Base-by-base conservation (phyloP, 1,139 yeast species). In the Wickerhamiella infanticola region DNA sequence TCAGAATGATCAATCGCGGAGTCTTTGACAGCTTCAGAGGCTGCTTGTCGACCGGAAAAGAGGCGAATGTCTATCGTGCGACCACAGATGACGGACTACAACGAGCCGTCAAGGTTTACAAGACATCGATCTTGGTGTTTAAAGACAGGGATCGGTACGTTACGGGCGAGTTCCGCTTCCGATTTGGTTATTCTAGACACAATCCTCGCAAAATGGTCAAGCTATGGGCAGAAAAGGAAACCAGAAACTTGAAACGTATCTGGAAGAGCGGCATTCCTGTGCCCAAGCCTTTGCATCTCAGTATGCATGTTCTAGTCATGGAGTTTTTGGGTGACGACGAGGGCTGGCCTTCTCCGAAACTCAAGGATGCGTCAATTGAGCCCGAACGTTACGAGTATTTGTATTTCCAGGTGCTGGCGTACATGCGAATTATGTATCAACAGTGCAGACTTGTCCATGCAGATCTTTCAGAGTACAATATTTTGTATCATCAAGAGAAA, bases 211-310 rank as follows among this genome's bases (percentile, higher is more conserved):
- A 88, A 60, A 90, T 93, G 97, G 95, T 93, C 50, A 84, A 85
- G 61, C 73, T 88, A 35, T 93, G 99, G 99, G 98, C 98, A 0
- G 98, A 93, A 61, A 93, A 93, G 59, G 99, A 93, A 63, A 88
- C 86, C 56, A 68, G 99, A 48, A 93, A 93, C 60, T 69, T 93
- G 62, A 88, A 84, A 59, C 71, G 99, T 59, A 69, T 93, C 25
- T 69, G 82, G 60, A 64, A 72, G 44, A 73, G 78, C 48, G 94
- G 94, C 0, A 82, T 93, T 42, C 94, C 95, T 11, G 81, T 88
- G 46, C 98, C 99, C 0, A 81, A 83, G 59, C 98, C 99, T 1
- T 63, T 85, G 23, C 94, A 84, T 55, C 71, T 93, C 50, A 78
- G 84, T 55, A 75, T 88, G 33, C 96, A 93, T 64, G 96, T 93